Conservation (phyloP, 2,329 filamentous ascomycete genomes). For the Aspergillus uvarum region DNA sequence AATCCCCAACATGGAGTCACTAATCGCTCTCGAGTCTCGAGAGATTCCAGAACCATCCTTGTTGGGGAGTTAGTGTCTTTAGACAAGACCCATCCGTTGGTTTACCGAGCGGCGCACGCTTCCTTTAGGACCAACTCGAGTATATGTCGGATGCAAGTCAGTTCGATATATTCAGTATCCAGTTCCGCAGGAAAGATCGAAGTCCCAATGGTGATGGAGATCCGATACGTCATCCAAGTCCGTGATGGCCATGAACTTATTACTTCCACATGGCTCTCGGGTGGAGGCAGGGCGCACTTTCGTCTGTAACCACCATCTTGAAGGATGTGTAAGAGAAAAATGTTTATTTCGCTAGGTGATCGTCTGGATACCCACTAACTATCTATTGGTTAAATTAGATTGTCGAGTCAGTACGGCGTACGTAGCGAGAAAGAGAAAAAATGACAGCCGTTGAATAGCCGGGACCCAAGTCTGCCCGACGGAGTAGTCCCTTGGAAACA, state of each 20-base stretch:
- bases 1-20: neutral
- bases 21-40: neutral
- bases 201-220: neutral
- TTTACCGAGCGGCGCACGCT: neutral
- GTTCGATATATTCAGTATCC: neutral
- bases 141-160: neutral
- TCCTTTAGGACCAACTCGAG: neutral
- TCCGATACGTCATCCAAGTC: slow-evolving; percentile 1
- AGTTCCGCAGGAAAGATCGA: neutral
- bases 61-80: neutral
- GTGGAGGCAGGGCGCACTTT: neutral
- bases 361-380: neutral
- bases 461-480: neutral
- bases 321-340: neutral
- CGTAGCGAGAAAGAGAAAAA: neutral
- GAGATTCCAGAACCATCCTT: neutral
- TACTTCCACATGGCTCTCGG: neutral
- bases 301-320: neutral
- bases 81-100: neutral
- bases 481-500: neutral
- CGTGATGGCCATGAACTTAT: neutral
- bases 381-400: neutral
- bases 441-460: slow-evolving; percentile 8
- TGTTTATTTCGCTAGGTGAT: no score
- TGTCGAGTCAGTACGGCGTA: neutral